These are phyloP conservation scores for Whalleya microplaca DNA, from an alignment of 2,329 filamentous ascomycete species.

Conservation along the genomic window DNA sequence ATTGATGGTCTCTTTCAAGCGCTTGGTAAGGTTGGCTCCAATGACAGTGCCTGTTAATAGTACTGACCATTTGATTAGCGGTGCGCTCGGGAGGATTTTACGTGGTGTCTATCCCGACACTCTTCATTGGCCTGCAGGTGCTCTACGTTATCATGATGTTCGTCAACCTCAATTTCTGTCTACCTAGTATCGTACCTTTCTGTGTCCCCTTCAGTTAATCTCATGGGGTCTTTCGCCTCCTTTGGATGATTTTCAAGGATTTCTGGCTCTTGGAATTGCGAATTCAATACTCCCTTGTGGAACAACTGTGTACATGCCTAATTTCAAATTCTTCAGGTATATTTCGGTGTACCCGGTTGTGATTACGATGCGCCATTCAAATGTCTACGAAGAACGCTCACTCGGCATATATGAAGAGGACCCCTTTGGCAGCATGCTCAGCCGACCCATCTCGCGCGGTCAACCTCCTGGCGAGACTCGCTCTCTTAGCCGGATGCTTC, in stretches of 20 bases:
- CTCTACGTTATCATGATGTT: constrained; percentile 55
- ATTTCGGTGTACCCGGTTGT: constrained; percentile 54
- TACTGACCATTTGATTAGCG: constrained; percentile 41
- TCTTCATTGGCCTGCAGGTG: constrained; percentile 52
- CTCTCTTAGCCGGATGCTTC: constrained; percentile 27
- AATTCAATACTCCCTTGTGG: no score
- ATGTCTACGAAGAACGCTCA: constrained; percentile 64
- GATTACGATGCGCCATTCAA: constrained; percentile 59
- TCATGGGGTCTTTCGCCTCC: no score
- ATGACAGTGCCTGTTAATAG: not conserved
- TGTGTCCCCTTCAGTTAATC: not conserved
- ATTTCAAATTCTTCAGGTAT: constrained; percentile 20
- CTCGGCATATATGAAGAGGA: constrained; percentile 51
- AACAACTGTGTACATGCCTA: not conserved
- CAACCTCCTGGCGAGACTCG: constrained; percentile 14
- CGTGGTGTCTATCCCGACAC: constrained; percentile 61
- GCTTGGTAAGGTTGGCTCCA: constrained; percentile 45
- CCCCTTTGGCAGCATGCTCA: constrained; percentile 8
- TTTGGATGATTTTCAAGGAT: no score
- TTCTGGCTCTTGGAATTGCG: no score
- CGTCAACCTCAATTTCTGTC: constrained; percentile 35
- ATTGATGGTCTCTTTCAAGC: constrained; percentile 70
- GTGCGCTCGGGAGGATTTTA: constrained; percentile 70
- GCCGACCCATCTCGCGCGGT: constrained; percentile 20
- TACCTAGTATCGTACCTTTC: not conserved